A percentile compares a stretch with the other conserved stretches of the same genome.
Evolutionary conservation across 192 early-diverging fungal species (phyloP).

Genomic region (Radiomyces spectabilis): DNA sequence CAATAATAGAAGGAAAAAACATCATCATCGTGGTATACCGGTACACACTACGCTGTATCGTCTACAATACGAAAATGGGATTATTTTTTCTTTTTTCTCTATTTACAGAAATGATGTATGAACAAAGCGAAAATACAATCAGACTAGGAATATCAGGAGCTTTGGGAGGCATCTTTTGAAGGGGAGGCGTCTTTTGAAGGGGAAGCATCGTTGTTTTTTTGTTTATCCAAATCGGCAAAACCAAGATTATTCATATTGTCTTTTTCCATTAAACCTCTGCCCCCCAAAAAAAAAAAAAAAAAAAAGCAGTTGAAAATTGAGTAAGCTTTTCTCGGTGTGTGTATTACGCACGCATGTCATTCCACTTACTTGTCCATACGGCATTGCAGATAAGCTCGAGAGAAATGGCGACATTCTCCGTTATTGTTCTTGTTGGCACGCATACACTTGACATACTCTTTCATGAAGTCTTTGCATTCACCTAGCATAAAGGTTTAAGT

Average conservation of each 20-base stretch:
- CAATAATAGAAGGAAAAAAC: too few species aligned
- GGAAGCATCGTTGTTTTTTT: too few species aligned
- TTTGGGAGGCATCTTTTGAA: too few species aligned
- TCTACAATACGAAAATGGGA: too few species aligned
- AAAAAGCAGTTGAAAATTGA: not conserved
- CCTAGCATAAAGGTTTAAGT: conserved; percentile 29
- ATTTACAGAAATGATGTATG: too few species aligned
- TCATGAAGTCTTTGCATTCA: conserved; percentile 77
- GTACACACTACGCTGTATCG: too few species aligned
- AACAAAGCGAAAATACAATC: too few species aligned
- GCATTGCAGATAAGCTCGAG: conserved; percentile 79
- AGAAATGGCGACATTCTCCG: conserved; percentile 60
- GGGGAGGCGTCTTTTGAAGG: too few species aligned
- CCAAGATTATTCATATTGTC: conserved; percentile 65
- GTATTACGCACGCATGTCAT: not conserved
- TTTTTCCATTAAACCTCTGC: conserved; percentile 61
- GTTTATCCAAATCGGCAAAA: conserved; percentile 43
- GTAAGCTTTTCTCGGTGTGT: not conserved
- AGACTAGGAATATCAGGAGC: too few species aligned
- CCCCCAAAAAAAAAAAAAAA: conserved; percentile 16
- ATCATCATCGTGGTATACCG: too few species aligned
- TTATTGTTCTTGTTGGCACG: conserved; percentile 63
- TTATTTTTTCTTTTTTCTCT: too few species aligned
- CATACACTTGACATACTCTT: conserved; percentile 73
- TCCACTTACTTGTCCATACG: conserved; percentile 77